Conservation (phyloP, 2,329 filamentous ascomycete genomes). For the Fusarium pseudonygamai region DNA sequence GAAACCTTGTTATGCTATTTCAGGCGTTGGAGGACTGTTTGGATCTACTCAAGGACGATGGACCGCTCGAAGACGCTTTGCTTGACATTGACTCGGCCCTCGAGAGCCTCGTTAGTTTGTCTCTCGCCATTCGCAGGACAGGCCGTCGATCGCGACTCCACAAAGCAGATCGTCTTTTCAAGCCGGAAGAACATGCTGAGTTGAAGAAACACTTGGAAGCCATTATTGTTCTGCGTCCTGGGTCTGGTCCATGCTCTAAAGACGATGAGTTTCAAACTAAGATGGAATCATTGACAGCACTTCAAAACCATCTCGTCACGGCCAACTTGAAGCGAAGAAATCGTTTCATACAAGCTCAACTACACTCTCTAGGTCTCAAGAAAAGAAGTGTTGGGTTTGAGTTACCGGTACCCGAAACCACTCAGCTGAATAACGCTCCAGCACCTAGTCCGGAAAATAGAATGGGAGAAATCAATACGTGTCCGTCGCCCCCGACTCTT, state of each 20-base stretch:
- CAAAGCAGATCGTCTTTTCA: background rate
- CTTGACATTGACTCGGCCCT: background rate
- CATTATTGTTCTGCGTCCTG: fast-evolving
- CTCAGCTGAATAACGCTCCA: no score
- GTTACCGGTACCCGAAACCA: fast-evolving
- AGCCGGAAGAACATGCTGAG: background rate
- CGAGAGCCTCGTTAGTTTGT: background rate
- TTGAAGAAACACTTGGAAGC: background rate
- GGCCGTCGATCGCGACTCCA: fast-evolving
- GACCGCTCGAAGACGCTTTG: fast-evolving
- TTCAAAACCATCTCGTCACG: background rate
- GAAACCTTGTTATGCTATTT: background rate
- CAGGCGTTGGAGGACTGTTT: fast-evolving
- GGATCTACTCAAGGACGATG: fast-evolving
- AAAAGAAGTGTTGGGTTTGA: background rate
- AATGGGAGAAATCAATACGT: no score
- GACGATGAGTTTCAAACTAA: fast-evolving
- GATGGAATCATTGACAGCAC: fast-evolving
- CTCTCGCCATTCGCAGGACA: background rate
- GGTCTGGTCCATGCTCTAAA: fast-evolving
- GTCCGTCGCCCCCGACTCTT: no score
- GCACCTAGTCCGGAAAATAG: no score
- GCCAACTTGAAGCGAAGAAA: background rate
- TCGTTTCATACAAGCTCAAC: background rate
- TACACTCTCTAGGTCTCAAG: background rate